phyloP scores from a whole-genome alignment of 352 stramenopile genomes.

The Phytophthora multivora region DNA sequence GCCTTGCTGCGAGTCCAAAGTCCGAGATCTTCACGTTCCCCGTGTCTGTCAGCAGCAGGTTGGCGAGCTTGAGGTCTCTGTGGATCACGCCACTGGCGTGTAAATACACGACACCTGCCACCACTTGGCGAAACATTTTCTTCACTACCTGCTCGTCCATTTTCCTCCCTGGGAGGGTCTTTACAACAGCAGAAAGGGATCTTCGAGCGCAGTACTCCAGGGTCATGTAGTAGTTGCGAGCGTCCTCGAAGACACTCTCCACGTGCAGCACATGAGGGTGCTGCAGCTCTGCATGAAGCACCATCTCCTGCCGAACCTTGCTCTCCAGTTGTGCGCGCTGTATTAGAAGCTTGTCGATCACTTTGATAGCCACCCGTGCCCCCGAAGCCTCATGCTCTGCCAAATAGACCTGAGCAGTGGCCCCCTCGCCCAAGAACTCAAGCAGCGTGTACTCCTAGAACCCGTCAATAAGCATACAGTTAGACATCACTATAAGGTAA shows the following conservation, averaged over 20 bases:
- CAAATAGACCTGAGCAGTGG: conserved; percentile 80
- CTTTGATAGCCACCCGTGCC: conserved; percentile 72
- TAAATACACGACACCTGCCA: conserved; percentile 59
- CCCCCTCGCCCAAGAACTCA: conserved; percentile 77
- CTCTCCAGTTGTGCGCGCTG: conserved; percentile 61
- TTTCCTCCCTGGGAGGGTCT: conserved; percentile 32
- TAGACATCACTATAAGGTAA: background rate
- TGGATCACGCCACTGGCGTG: conserved; percentile 72
- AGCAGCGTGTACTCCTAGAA: conserved; percentile 67
- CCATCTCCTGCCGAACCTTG: conserved; percentile 71
- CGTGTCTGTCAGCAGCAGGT: conserved; percentile 63
- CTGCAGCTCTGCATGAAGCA: conserved; percentile 63
- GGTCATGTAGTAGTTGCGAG: conserved; percentile 77
- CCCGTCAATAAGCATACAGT: background rate
- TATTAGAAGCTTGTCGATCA: conserved; percentile 81
- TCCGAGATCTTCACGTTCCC: conserved; percentile 73
- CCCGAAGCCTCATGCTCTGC: conserved; percentile 48
- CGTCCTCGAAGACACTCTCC: conserved; percentile 73
- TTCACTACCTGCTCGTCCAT: conserved; percentile 57
- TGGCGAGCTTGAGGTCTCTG: conserved; percentile 79
- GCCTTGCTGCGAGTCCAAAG: conserved; percentile 70
- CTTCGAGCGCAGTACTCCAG: conserved; percentile 65
- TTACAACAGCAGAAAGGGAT: conserved; percentile 54
- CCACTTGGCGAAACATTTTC: conserved; percentile 59
- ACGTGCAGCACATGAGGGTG: conserved; percentile 67